A percentile compares a stretch with the other conserved stretches of the same genome.
Evolutionary conservation across 2,329 filamentous ascomycete genomes (phyloP).

Genomic region (Penicillium sp.): DNA sequence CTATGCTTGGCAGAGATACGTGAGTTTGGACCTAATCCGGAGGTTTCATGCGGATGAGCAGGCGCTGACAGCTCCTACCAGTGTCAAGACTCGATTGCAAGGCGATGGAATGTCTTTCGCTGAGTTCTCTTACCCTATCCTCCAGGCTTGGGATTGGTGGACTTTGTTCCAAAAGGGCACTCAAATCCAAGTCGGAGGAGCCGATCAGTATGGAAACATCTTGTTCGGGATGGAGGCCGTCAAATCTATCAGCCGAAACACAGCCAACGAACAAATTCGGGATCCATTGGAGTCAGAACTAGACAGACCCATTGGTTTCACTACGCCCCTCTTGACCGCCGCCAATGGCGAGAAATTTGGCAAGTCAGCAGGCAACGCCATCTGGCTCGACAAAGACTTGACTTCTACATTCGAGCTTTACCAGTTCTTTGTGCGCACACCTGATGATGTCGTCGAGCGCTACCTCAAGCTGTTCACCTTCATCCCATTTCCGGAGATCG

Average conservation of each 20-base stretch:
- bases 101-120: conserved; percentile 91
- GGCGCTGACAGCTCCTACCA: conserved; percentile 28
- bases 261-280: conserved; percentile 37
- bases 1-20: conserved; percentile 87
- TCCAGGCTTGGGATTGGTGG: conserved; percentile 98
- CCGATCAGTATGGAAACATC: conserved; percentile 96
- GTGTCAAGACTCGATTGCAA: conserved; percentile 76
- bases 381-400: conserved; percentile 84
- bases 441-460: conserved; percentile 75
- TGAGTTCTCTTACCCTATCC: conserved; percentile 87
- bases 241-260: conserved; percentile 63
- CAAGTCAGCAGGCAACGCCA: conserved; percentile 87
- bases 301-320: conserved; percentile 70
- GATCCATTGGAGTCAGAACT: conserved; percentile 37
- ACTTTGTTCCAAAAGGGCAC: conserved; percentile 68
- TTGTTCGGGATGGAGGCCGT: conserved; percentile 82
- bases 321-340: conserved; percentile 83
- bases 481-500: conserved; percentile 67
- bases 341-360: conserved; percentile 85
- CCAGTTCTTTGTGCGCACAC: conserved; percentile 78
- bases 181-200: conserved; percentile 87
- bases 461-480: conserved; percentile 92
- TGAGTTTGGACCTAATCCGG: conserved; percentile 47
- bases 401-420: conserved; percentile 84
- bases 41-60: not conserved